Percentiles rank a stretch among this genome's conserved stretches.
Evolutionary conservation across 306 rosid species (phyloP).

Genomic region (Dryas octopetala): DNA sequence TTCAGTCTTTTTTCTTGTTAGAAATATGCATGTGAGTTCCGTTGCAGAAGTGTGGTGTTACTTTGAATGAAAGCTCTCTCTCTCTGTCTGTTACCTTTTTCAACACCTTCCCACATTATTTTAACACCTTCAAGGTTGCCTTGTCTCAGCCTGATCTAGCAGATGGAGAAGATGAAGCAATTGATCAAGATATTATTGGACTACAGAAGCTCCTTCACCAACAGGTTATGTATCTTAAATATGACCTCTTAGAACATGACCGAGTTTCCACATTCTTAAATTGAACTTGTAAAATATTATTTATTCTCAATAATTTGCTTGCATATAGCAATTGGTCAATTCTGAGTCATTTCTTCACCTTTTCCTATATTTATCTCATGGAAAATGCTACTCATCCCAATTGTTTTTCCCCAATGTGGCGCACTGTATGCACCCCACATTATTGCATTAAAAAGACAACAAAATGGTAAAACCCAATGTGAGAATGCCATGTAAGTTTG

Average conservation of each 20-base stretch:
- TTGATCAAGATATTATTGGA: slow-evolving; percentile 61
- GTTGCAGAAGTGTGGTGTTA: neutral
- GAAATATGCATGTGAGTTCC: slow-evolving; percentile 1
- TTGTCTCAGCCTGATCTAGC: slow-evolving; percentile 76
- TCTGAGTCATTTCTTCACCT: neutral
- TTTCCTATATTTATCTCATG: neutral
- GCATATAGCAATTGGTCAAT: neutral
- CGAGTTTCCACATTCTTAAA: neutral
- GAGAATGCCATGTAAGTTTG: too few species aligned
- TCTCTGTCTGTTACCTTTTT: slow-evolving; percentile 12
- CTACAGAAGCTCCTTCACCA: slow-evolving; percentile 55
- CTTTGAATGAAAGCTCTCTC: neutral
- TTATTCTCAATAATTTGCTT: neutral
- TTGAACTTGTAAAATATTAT: slow-evolving; percentile 5
- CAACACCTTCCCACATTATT: slow-evolving; percentile 8
- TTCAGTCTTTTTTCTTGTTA: neutral
- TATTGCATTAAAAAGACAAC: too few species aligned
- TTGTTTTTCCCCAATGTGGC: too few species aligned
- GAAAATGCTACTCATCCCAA: too few species aligned
- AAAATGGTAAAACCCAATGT: too few species aligned
- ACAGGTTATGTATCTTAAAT: slow-evolving; percentile 52
- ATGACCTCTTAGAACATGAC: slow-evolving; percentile 1
- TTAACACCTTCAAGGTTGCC: slow-evolving; percentile 20
- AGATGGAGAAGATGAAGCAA: slow-evolving; percentile 67
- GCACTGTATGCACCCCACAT: too few species aligned